These are phyloP conservation scores for Xanthoconium separans DNA, from an alignment of 1,284 basidiomycete species.

Conservation along the genomic window DNA sequence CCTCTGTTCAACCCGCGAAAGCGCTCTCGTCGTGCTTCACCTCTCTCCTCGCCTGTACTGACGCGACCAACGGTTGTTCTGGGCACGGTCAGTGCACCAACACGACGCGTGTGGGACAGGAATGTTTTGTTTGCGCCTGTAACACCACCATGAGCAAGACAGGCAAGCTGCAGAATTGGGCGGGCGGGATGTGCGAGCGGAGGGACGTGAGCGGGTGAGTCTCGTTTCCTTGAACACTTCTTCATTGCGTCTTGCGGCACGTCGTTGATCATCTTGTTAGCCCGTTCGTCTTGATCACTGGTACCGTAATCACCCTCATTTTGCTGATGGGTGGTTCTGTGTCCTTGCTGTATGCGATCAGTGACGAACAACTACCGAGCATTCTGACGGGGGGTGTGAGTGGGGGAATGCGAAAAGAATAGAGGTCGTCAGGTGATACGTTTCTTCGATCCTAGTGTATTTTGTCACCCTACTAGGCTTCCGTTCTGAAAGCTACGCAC, in stretches of 20 bases:
- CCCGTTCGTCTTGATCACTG: conserved; percentile 71
- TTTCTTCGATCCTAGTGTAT: background rate
- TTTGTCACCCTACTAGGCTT: too few relatives aligned
- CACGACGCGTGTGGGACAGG: conserved; percentile 58
- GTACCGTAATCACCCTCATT: conserved; percentile 65
- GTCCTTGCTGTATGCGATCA: conserved; percentile 61
- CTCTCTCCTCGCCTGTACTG: conserved; percentile 53
- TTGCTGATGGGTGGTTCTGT: conserved; percentile 67
- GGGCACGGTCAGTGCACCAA: conserved; percentile 66
- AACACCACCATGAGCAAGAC: conserved; percentile 46
- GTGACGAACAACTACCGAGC: conserved; percentile 63
- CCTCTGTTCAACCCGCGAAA: conserved; percentile 47
- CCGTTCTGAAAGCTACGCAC: too few relatives aligned
- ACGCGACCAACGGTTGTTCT: conserved; percentile 65
- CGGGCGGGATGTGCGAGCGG: conserved; percentile 69
- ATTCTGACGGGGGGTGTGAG: conserved; percentile 63
- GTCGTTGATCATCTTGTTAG: conserved; percentile 35
- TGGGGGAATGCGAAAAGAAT: conserved; percentile 49
- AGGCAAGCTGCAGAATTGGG: conserved; percentile 65
- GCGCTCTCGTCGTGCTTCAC: conserved; percentile 63
- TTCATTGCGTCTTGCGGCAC: background rate
- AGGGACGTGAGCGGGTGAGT: conserved; percentile 75
- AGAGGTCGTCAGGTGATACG: background rate
- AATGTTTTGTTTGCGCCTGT: conserved; percentile 76
- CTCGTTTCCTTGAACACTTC: background rate